Evolutionary conservation across 2,329 filamentous ascomycete genomes (phyloP).

Genomic region (Pseudomassariella vexata): DNA sequence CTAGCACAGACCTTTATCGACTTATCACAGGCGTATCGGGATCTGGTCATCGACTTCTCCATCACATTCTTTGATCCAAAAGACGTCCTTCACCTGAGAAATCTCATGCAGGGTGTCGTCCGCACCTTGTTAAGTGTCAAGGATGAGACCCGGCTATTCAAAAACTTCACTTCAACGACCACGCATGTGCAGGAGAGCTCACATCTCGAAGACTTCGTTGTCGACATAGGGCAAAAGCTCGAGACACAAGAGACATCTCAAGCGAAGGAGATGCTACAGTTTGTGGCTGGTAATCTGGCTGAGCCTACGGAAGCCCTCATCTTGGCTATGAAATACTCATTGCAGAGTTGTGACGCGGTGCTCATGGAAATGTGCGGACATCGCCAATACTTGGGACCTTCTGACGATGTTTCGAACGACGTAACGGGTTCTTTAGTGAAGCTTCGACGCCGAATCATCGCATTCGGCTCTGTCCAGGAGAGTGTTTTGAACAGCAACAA

Average conservation of each 20-base stretch:
- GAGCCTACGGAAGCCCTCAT: conserved; percentile 41
- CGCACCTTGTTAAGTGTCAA: conserved; percentile 47
- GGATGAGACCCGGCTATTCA: conserved; percentile 40
- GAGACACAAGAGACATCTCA: conserved; percentile 12
- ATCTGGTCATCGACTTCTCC: conserved; percentile 51
- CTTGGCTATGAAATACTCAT: conserved; percentile 34
- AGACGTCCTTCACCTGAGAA: conserved; percentile 45
- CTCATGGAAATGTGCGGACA: conserved; percentile 49
- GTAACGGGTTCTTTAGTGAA: conserved; percentile 30
- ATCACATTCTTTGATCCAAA: conserved; percentile 45
- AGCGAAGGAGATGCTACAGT: conserved; percentile 15
- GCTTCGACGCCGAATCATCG: conserved; percentile 35
- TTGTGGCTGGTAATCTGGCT: conserved; percentile 29
- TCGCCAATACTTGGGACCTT: conserved; percentile 39
- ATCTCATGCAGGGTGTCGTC: conserved; percentile 49
- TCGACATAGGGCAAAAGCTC: conserved; percentile 26
- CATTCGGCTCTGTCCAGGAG: conserved; percentile 42
- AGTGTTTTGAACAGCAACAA: conserved; percentile 37
- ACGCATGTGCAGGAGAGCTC: conserved; percentile 11
- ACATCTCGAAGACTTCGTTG: conserved; percentile 20
- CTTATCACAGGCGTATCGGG: conserved; percentile 49
- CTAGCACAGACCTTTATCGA: conserved; percentile 48
- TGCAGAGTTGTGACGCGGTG: conserved; percentile 43
- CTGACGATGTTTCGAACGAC: conserved; percentile 34
- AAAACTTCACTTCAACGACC: conserved; percentile 17